phyloP scores from a whole-genome alignment of 2,329 filamentous ascomycete genomes.

The Teratosphaeria zuluensis region DNA sequence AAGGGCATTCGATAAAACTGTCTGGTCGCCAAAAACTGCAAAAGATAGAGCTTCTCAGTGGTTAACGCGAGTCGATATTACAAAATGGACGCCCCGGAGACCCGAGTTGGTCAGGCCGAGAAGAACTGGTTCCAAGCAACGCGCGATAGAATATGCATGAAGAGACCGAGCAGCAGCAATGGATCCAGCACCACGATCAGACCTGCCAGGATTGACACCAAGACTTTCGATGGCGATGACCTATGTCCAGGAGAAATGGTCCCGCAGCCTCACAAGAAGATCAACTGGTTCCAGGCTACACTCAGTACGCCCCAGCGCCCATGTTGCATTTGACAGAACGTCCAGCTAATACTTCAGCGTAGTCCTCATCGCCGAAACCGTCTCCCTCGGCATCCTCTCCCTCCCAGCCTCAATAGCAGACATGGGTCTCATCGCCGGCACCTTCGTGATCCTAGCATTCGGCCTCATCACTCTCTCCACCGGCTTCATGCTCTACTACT shows the following conservation, averaged over 20 bases:
- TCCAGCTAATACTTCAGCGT: not conserved
- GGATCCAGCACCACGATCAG: not conserved
- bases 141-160: not conserved
- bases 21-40: not conserved
- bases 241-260: not conserved
- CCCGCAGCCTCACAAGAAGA: not conserved
- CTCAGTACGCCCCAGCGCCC: not conserved
- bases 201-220: not conserved
- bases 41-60: not conserved
- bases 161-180: not conserved
- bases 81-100: not conserved
- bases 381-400: constrained; percentile 47
- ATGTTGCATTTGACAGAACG: too few species aligned
- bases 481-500: constrained; percentile 50
- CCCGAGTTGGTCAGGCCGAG: not conserved
- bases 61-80: too few species aligned
- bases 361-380: constrained; percentile 50
- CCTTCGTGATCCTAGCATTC: constrained; percentile 45
- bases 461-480: constrained; percentile 51
- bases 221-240: not conserved
- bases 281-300: not conserved
- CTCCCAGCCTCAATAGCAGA: constrained; percentile 44
- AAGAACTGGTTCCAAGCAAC: not conserved
- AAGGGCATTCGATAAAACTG: not conserved
- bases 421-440: constrained; percentile 44